phyloP scores from a whole-genome alignment of 305 asterid genomes.

The Solanum hybrid region DNA sequence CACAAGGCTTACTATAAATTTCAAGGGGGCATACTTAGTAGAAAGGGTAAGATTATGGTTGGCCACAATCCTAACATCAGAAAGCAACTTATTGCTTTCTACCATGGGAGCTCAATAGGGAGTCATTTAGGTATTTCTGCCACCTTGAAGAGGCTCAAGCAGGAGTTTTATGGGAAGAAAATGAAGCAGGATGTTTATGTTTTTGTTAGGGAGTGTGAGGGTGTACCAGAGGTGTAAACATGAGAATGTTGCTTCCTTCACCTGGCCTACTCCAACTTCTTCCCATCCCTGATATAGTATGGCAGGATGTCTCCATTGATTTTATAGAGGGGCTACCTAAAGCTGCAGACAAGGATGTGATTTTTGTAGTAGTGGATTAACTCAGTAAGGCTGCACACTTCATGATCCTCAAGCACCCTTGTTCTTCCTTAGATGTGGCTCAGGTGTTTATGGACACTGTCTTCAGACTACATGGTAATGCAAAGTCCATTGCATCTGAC shows the following conservation, averaged over 20 bases:
- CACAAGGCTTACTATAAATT: background rate
- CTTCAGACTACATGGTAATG: background rate
- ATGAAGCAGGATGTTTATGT: background rate
- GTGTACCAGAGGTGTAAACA: background rate
- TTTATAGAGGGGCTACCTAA: background rate
- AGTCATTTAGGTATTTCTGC: background rate
- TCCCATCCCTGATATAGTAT: background rate
- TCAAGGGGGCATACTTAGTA: background rate
- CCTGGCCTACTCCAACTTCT: background rate
- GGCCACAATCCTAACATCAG: background rate
- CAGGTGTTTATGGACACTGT: background rate
- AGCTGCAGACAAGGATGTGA: background rate
- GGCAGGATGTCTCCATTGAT: background rate
- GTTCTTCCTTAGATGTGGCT: background rate
- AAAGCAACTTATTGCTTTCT: background rate
- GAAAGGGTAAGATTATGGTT: background rate
- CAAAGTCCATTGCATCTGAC: background rate
- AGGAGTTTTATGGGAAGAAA: background rate
- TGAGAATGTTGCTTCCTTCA: background rate
- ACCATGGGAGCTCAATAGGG: background rate
- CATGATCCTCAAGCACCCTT: background rate
- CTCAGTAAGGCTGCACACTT: background rate
- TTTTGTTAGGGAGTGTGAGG: background rate
- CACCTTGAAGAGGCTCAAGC: background rate
- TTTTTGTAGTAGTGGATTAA: background rate